phyloP scores from a whole-genome alignment of 2,329 filamentous ascomycete genomes.

The Microdochium trichocladiopsis region DNA sequence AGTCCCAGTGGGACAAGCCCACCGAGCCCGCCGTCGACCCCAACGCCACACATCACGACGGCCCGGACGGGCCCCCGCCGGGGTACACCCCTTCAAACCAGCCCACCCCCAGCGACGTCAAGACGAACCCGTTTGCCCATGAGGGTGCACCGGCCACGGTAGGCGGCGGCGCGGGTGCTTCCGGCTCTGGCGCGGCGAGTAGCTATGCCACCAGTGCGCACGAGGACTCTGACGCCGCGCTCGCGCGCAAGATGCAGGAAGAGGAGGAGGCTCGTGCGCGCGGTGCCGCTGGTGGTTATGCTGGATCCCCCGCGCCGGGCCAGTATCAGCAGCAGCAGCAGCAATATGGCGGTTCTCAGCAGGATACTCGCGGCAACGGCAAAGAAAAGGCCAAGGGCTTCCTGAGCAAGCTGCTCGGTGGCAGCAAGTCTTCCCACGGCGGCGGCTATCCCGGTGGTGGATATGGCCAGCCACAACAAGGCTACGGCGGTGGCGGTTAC shows the following conservation, averaged over 20 bases:
- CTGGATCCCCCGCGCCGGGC: neutral
- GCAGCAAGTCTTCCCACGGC: neutral
- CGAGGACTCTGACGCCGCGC: slow-evolving; percentile 59
- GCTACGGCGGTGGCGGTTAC: neutral
- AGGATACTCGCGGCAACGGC: neutral
- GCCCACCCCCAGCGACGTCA: slow-evolving; percentile 43
- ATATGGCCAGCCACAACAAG: neutral
- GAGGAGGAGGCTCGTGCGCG: slow-evolving; percentile 66
- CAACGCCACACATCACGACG: slow-evolving; percentile 23
- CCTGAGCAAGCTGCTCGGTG: slow-evolving; percentile 9
- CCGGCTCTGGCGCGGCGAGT: slow-evolving; percentile 3
- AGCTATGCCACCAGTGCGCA: slow-evolving; percentile 3
- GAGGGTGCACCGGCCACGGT: slow-evolving; percentile 22
- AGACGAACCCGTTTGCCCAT: slow-evolving; percentile 64
- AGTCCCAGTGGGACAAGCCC: slow-evolving; percentile 86
- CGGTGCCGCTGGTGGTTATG: slow-evolving; percentile 8
- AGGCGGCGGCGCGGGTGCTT: slow-evolving; percentile 19
- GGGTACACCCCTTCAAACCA: slow-evolving; percentile 49
- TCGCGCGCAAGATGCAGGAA: slow-evolving; percentile 73
- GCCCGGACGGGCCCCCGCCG: slow-evolving; percentile 57
- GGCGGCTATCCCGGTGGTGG: neutral
- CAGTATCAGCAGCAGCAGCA: neutral
- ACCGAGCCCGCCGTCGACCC: slow-evolving; percentile 57
- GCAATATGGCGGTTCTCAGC: too few relatives aligned
- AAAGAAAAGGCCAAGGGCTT: slow-evolving; percentile 6